Base-by-base conservation (phyloP, 441 rosid species). In the Capsella rubella region DNA sequence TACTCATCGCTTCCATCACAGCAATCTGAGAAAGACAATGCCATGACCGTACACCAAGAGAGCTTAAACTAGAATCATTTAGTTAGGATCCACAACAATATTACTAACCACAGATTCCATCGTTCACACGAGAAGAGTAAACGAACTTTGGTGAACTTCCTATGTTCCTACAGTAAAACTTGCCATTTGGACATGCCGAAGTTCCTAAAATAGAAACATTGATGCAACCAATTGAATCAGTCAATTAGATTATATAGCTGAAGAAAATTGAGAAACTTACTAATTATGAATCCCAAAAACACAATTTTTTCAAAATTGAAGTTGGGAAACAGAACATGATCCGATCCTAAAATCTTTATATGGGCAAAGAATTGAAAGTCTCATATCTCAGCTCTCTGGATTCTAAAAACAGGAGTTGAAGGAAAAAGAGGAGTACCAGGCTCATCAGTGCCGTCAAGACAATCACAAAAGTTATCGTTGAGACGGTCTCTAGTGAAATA, bases 1-100 rank as follows among this genome's bases (percentile, higher is more conserved):
- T 94, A 85, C 83, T 94, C 99, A 64, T 92, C 99, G 39, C 97
- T 92, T 83, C 99, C 99, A 73, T 94, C 99, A 52, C 99, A 94
- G 73, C 96, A 94, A 82, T 94, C 97, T 92, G 79, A 73, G 71
- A 62, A 54, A 68, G 1, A 61, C n/a, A 67, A 40, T 53, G 12
- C 8, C 61, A 54, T 5, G 18, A 32, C 15, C 32, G 1, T 55
- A 14, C 43, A 74, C 42, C 25, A 73, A 56, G 53, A 49, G 2
- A 49, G 28, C 52, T 47, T 18, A 18, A 49, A 51, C 31, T 0
- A 51, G 15, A 55, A 35, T 34, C 42, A 56, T 31, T 51, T 6
- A 35, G 57, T 21, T 18, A 47, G 4, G 45, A 51, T 5, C 32
- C 8, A 29, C 40, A 68, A 65, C 6, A 43, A 21, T 31, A 35